Conservation (phyloP, 2,329 filamentous ascomycete genomes). For the Huntiella bhutanensis region DNA sequence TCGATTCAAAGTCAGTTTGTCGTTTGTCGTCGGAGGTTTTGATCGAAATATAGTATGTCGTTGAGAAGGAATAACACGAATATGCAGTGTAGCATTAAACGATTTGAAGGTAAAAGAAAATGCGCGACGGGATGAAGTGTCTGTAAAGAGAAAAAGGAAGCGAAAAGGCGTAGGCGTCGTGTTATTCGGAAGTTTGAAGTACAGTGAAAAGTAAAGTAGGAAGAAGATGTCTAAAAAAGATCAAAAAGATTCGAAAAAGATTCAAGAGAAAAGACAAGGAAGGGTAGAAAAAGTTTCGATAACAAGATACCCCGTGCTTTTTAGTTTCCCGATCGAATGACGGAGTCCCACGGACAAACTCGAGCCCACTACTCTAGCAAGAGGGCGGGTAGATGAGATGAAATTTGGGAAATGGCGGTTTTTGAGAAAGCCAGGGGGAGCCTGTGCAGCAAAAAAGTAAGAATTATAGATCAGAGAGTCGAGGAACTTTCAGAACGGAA, state of each 20-base stretch:
- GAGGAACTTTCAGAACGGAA: no score
- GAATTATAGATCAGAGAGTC: no score
- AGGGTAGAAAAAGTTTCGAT: not conserved
- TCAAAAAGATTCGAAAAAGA: not conserved
- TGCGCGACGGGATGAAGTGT: no score
- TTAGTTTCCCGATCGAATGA: not conserved
- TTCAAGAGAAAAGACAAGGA: constrained; percentile 1
- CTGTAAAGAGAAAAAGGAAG: not conserved
- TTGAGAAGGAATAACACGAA: not conserved
- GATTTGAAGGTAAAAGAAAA: no score
- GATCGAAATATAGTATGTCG: no score
- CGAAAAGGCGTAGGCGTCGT: not conserved
- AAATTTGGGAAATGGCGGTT: constrained; percentile 4
- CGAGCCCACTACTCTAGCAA: no score
- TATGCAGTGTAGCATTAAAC: constrained; percentile 7
- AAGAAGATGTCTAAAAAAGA: not conserved
- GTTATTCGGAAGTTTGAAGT: not conserved
- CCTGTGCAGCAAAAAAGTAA: not conserved
- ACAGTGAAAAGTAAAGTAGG: not conserved
- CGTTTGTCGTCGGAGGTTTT: no score
- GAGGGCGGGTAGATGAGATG: constrained; percentile 9
- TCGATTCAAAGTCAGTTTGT: no score
- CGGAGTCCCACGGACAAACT: not conserved
- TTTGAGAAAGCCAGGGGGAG: constrained; percentile 3
- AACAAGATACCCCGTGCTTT: not conserved